Conservation (phyloP, 2,329 filamentous ascomycete species). For the Claviceps sorghi region DNA sequence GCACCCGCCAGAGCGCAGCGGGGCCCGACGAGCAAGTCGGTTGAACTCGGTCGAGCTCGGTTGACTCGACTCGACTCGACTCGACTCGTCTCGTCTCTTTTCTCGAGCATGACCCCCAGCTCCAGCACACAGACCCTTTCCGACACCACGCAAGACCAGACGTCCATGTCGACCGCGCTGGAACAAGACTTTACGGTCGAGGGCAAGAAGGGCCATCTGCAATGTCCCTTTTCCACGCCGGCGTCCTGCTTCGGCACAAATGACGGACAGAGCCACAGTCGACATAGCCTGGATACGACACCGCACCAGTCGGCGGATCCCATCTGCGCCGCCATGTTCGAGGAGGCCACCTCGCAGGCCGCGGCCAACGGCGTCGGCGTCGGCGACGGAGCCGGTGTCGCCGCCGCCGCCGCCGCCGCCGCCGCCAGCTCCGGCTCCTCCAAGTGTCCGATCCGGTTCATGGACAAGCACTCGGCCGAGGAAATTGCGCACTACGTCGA, state of each 20-base stretch:
- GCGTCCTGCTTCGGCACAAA: slow-evolving; percentile 19
- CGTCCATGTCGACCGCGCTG: slow-evolving; percentile 50
- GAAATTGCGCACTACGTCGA: slow-evolving; percentile 90
- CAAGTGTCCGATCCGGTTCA: slow-evolving; percentile 82
- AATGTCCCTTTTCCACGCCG: slow-evolving; percentile 60
- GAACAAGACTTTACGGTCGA: slow-evolving; percentile 85
- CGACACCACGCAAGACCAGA: slow-evolving; percentile 29
- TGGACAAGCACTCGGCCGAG: slow-evolving; percentile 84
- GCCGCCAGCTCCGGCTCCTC: slow-evolving; percentile 22
- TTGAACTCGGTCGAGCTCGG: too few species aligned
- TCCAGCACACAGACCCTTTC: slow-evolving; percentile 35
- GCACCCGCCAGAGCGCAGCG: too few species aligned
- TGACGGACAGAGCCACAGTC: slow-evolving; percentile 9
- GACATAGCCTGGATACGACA: slow-evolving; percentile 21
- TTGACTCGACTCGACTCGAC: too few species aligned
- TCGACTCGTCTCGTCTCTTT: too few species aligned
- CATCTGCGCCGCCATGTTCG: slow-evolving; percentile 49
- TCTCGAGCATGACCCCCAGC: slow-evolving; percentile 35
- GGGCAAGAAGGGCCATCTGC: slow-evolving; percentile 64
- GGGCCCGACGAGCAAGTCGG: too few species aligned
- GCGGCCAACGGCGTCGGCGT: slow-evolving; percentile 10
- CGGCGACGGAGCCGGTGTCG: too few species aligned
- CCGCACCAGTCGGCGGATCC: slow-evolving; percentile 41
- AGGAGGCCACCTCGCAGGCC: slow-evolving; percentile 39
- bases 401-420: slow-evolving; percentile 15